A percentile compares a stretch with the other conserved stretches of the same genome.
phyloP scores from a whole-genome alignment of 805 yeast species.

The Sugiyamaella mastotermitis region DNA sequence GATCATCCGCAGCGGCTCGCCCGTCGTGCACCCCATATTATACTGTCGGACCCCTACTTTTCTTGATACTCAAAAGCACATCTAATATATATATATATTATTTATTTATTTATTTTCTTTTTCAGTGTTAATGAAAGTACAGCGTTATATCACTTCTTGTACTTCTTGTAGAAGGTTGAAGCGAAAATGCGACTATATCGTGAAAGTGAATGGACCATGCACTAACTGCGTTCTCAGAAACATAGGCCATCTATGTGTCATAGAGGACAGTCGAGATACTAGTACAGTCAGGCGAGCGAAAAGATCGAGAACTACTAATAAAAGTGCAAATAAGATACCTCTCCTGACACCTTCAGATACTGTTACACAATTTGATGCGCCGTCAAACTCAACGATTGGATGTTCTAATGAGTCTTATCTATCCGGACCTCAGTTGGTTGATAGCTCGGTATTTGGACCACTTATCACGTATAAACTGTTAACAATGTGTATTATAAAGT shows the following conservation, averaged over 20 bases:
- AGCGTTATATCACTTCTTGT: too few species aligned
- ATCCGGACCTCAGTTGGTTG: not conserved
- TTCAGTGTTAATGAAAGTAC: too few species aligned
- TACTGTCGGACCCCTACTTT: too few species aligned
- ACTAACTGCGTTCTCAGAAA: slow-evolving; percentile 9
- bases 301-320: too few species aligned
- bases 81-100: too few species aligned
- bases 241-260: slow-evolving; percentile 4
- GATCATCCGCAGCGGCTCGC: too few species aligned
- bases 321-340: not conserved
- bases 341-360: not conserved
- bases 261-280: not conserved
- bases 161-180: slow-evolving; percentile 9
- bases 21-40: too few species aligned
- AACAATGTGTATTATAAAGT: slow-evolving; percentile 4
- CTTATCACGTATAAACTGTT: slow-evolving; percentile 3
- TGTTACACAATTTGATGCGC: not conserved
- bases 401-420: not conserved
- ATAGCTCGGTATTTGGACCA: not conserved
- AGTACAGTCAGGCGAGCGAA: not conserved
- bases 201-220: slow-evolving; percentile 7
- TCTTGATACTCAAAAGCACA: too few species aligned
- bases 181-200: slow-evolving; percentile 9
- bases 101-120: too few species aligned
- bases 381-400: not conserved